phyloP scores from a whole-genome alignment of 2,329 filamentous ascomycete genomes.

The Pseudocercospora macadamiae region DNA sequence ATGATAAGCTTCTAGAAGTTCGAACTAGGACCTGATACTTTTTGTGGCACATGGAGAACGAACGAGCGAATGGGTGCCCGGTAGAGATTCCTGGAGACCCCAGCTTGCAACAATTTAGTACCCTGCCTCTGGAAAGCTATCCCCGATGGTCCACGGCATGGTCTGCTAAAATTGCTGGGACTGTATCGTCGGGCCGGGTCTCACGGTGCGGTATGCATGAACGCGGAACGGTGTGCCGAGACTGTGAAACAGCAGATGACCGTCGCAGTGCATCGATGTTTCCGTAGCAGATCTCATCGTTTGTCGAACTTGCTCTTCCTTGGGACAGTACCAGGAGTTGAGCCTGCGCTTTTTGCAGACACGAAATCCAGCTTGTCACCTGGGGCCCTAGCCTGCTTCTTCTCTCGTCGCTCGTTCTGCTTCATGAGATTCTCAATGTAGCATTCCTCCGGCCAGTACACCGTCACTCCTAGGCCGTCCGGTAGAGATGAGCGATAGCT shows the following conservation, averaged over 20 bases:
- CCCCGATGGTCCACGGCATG: background rate
- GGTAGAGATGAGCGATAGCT: conserved; percentile 67
- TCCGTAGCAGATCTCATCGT: background rate
- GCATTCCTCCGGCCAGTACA: conserved; percentile 46
- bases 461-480: conserved; percentile 42
- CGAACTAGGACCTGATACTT: background rate
- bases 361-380: conserved; percentile 38
- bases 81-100: background rate
- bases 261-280: too few relatives aligned
- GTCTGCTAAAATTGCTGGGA: background rate
- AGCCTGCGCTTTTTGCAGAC: conserved; percentile 21
- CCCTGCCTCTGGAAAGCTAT: background rate
- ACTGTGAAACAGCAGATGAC: background rate
- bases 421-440: conserved; percentile 43
- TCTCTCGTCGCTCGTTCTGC: conserved; percentile 43
- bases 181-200: background rate
- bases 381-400: conserved; percentile 37
- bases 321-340: conserved; percentile 7
- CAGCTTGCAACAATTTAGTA: background rate
- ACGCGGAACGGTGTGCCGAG: background rate
- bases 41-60: background rate
- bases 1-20: background rate
- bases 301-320: conserved; percentile 24
- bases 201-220: too few relatives aligned
- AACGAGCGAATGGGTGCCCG: background rate